Evolutionary conservation across 2,329 filamentous ascomycete species (phyloP), one percentile per base, ranked within the genome.

Genomic region (Stachybotrys elegans): DNA sequence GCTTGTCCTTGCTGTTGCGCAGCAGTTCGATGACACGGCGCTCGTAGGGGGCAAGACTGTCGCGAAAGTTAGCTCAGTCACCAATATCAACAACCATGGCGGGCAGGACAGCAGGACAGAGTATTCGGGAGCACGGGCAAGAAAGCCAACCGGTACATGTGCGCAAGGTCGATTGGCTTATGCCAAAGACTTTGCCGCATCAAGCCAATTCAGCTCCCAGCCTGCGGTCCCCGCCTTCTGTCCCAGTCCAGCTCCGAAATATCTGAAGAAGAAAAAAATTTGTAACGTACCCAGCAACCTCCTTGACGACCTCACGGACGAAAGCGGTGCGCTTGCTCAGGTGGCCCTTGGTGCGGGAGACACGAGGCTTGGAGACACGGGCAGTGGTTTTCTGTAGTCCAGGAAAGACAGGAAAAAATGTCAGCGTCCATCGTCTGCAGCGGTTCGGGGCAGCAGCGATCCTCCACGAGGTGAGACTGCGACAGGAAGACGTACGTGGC

Each of bases 1-100:
- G 89, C 88, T 97, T 97, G 78, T 98, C 93, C 81, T 95, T 94
- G 79, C 82, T 86, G 87, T 98, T 98, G 67, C 93, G 89, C 75
- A 98, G 86, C 70, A 98, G 79, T 83, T 98, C 93, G 70, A 98
- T 95, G 62, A 98, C 88, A 69, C 93, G 90, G 75, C 93, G 92
- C 85, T 98, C 93, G 73, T 98, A 93, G 66, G 88, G 88, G 61
- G 88, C 88, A 61, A 93, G 86, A 68, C 88, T 85, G 48, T n/a
- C n/a, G n/a, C n/a, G n/a, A n/a, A n/a, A n/a, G n/a, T n/a, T n/a
- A n/a, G n/a, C n/a, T n/a, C n/a, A n/a, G n/a, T n/a, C n/a, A n/a
- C n/a, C n/a, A n/a, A n/a, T n/a, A n/a, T n/a, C n/a, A n/a, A n/a
- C n/a, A n/a, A n/a, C n/a, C n/a, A n/a, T n/a, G n/a, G n/a, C n/a